Conservation (phyloP, 495 filamentous ascomycete genomes). For the Massariosphaeria phaeospora region DNA sequence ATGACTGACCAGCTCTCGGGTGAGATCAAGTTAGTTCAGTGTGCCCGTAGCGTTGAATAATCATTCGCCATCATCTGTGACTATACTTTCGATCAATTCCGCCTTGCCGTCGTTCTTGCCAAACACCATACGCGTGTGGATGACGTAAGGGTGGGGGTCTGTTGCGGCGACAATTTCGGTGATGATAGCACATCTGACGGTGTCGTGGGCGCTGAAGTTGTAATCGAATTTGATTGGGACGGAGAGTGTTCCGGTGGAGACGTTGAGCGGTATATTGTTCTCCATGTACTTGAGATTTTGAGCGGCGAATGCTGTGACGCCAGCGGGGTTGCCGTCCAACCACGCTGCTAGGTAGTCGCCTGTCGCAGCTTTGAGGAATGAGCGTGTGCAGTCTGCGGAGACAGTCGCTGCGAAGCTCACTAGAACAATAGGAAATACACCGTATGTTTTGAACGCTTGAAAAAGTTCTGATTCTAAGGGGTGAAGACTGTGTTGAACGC, state of each 20-base stretch:
- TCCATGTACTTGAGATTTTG: slow-evolving; percentile 6
- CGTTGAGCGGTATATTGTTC: slow-evolving; percentile 2
- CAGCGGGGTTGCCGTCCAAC: neutral
- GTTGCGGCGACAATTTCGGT: slow-evolving; percentile 14
- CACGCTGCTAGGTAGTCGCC: slow-evolving; percentile 3
- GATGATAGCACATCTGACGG: slow-evolving; percentile 12
- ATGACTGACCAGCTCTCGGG: slow-evolving; percentile 14
- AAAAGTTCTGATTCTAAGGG: too few species aligned
- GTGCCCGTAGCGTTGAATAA: slow-evolving; percentile 21
- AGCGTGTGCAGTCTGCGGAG: slow-evolving; percentile 4
- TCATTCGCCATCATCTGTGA: slow-evolving; percentile 21
- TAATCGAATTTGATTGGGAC: slow-evolving; percentile 4
- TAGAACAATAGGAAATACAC: neutral
- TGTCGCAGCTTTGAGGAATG: slow-evolving; percentile 7
- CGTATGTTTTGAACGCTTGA: neutral
- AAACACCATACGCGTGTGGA: slow-evolving; percentile 17
- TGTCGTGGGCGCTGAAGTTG: slow-evolving; percentile 16
- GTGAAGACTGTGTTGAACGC: too few species aligned
- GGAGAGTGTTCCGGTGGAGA: neutral
- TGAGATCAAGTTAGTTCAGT: slow-evolving; percentile 3
- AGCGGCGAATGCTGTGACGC: neutral
- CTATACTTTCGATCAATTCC: slow-evolving; percentile 12
- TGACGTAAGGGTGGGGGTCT: slow-evolving; percentile 19
- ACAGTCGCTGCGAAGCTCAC: neutral
- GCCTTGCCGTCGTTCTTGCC: slow-evolving; percentile 5